Percentiles rank a stretch among this genome's conserved stretches.
phyloP scores from a whole-genome alignment of 1,284 basidiomycete species.

The Naganishia sp. region DNA sequence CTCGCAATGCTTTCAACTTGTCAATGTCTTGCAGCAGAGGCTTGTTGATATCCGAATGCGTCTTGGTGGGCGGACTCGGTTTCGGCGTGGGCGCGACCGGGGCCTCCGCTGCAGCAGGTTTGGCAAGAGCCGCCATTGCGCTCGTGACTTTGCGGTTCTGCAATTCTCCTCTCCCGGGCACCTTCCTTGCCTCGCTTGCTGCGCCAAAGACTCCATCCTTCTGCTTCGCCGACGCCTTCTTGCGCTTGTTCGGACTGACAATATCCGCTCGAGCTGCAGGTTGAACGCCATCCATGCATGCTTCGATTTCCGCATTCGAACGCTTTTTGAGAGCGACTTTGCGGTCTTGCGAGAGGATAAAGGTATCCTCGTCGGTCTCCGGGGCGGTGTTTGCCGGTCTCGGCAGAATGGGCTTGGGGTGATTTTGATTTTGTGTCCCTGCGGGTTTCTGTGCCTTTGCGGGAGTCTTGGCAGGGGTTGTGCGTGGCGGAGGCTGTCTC shows the following conservation, averaged over 20 bases:
- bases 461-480: constrained; percentile 2
- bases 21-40: too few species aligned
- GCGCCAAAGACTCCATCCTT: background rate
- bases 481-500: background rate
- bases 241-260: constrained; percentile 6
- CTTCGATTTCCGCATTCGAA: constrained; percentile 7
- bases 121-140: background rate
- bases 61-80: too few species aligned
- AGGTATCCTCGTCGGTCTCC: constrained; percentile 12
- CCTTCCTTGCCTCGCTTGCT: background rate
- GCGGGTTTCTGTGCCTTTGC: constrained; percentile 2
- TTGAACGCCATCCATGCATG: constrained; percentile 7
- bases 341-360: constrained; percentile 13
- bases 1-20: too few species aligned
- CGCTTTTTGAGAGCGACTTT: constrained; percentile 14
- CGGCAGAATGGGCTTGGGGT: background rate
- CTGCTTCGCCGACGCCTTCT: background rate
- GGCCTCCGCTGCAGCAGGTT: background rate
- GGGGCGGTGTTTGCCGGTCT: background rate
- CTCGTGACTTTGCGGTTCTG: constrained; percentile 7
- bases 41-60: too few species aligned
- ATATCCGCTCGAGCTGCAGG: background rate
- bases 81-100: background rate
- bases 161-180: constrained; percentile 7
- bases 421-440: too few species aligned